Evolutionary conservation across 2,329 filamentous ascomycete species (phyloP).

Genomic region (Apiospora phragmitis): DNA sequence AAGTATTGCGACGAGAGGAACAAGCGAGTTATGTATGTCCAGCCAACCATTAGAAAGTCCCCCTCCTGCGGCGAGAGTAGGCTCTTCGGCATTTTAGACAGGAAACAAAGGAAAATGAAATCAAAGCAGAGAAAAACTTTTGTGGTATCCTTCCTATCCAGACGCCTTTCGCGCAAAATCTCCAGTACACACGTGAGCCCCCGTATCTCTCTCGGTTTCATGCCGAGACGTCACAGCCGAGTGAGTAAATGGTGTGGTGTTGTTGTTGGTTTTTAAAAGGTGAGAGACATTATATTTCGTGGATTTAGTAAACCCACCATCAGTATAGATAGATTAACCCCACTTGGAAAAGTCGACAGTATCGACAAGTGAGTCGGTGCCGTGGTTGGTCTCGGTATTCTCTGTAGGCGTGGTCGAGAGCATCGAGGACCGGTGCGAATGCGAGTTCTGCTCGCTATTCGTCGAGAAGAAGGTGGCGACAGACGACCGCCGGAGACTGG

Average conservation of each 20-base stretch:
- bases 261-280: neutral
- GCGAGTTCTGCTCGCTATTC: slow-evolving; percentile 50
- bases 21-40: neutral
- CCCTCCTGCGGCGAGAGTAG: neutral
- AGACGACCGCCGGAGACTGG: slow-evolving; percentile 60
- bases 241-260: neutral
- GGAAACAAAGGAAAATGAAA: slow-evolving; percentile 20
- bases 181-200: neutral
- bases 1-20: neutral
- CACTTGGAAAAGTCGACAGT: slow-evolving; percentile 53
- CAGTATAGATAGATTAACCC: slow-evolving; percentile 32
- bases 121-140: slow-evolving; percentile 31
- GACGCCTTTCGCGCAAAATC: slow-evolving; percentile 27
- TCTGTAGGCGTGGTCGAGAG: slow-evolving; percentile 55
- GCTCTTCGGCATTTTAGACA: neutral
- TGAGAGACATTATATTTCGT: neutral
- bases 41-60: neutral
- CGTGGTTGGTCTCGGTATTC: slow-evolving; percentile 50
- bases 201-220: slow-evolving; percentile 32
- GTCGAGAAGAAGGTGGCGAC: slow-evolving; percentile 65
- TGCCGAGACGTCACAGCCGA: slow-evolving; percentile 14
- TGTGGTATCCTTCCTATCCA: slow-evolving; percentile 40
- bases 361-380: slow-evolving; percentile 42
- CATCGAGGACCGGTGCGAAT: slow-evolving; percentile 60
- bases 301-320: neutral